These are phyloP conservation scores for Mimosa pudica DNA, from an alignment of 306 rosid genomes.

Conservation along the genomic window DNA sequence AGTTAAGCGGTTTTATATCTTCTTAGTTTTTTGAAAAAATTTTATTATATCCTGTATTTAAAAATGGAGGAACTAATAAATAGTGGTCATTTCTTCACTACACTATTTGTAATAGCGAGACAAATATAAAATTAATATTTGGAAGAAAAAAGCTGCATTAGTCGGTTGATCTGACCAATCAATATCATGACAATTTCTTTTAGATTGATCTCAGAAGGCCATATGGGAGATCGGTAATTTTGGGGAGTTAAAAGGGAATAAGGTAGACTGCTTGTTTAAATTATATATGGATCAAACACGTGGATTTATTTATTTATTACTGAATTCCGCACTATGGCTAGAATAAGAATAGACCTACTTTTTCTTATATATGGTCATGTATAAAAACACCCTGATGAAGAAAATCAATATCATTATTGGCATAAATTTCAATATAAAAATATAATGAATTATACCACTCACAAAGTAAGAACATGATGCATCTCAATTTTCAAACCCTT, in stretches of 20 bases:
- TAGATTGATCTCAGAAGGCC: background rate
- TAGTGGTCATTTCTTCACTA: no score
- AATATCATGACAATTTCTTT: background rate
- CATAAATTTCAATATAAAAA: no score
- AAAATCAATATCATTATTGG: background rate
- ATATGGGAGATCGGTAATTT: background rate
- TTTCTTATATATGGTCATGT: background rate
- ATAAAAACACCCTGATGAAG: background rate
- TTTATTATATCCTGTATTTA: no score
- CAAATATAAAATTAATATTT: no score
- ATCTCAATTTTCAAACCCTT: no score
- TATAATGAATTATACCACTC: no score
- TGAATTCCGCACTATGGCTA: slow-evolving; percentile 4
- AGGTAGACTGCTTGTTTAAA: background rate
- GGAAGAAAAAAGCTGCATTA: background rate
- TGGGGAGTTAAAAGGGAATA: no score
- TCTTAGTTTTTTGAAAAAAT: no score
- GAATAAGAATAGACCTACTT: background rate
- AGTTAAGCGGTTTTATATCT: no score
- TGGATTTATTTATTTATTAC: background rate
- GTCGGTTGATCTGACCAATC: background rate
- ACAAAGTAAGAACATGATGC: no score
- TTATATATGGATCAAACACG: background rate
- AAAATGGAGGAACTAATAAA: no score
- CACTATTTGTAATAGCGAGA: background rate